Evolutionary conservation across 108 stramenopile species (phyloP), one percentile per base, ranked within the genome.

Genomic region (Cyclotella atomus): DNA sequence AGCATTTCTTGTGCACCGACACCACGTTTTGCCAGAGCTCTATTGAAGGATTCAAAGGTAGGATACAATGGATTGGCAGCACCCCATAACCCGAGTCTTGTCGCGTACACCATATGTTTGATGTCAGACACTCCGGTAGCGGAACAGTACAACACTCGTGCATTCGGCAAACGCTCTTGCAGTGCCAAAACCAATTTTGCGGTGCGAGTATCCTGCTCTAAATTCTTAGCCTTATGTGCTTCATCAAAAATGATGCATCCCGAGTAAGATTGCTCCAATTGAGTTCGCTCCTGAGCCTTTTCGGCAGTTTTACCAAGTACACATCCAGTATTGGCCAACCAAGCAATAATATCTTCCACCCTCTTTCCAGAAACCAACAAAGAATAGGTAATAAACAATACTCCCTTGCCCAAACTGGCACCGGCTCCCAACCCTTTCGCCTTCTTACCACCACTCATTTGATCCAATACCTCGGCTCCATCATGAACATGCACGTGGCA

Each of bases 1-100:
- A 95, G 75, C 76, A 95, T 83, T 72, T 95, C 94, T 76, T 93
- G 75, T 34, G 90, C 89, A 20, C 92, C 94, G 16, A 95, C 74
- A 4, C 92, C 90, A 33, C 88, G 82, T 46, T 82, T 64, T 43
- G 89, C 83, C 43, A 95, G 63, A 0, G 88, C 70, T 0, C 76
- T 61, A 45, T 70, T 60, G 65, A 94, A 91, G 33, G 74, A 69
- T 14, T 75, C 70, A 44, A 91, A 91, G 1, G 70, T 64, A 21
- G 76, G 85, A 49, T 79, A 71, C 45, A 69, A 55, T 8, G 83
- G 79, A 61, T 83, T 75, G 52, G 77, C 75, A 52, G 69, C 54
- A 9, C 82, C 85, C 92, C 92, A 95, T 36, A 95, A 72, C 3
- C 90, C 92, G 21, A 95, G 80, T 20, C 95, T 86, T 15, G 73